Evolutionary conservation across 208 protist genomes (phyloP), one percentile per base, ranked within the genome.

Genomic region (Spongospora subterranea): DNA sequence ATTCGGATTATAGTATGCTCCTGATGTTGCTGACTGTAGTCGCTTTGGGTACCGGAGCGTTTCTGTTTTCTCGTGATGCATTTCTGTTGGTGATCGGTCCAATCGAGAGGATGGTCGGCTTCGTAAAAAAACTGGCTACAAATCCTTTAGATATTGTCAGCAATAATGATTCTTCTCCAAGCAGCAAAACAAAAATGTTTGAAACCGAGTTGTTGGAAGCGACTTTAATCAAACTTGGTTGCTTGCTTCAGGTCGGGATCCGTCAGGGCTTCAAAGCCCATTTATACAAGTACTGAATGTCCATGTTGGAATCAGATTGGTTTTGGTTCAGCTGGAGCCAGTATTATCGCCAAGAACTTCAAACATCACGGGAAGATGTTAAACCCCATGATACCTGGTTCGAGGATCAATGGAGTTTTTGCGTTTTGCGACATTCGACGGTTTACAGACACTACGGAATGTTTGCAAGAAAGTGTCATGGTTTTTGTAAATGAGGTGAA

Each of bases 361-460:
- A 43, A 35, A 35, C 17, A 43, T 13, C n/a, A 82, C n/a, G 35
- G 40, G n/a, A 6, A 35, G 17, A n/a, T 43, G 6, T n/a, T 82
- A n/a, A 82, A 82, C 71, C 71, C 71, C 17, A 82, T 82, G 71
- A 20, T 82, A n/a, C 71, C 71, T 17, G 71, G 71, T 43, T 82
- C 35, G 6, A 6, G 71, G 17, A n/a, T 82, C 71, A 82, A 82
- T n/a, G 71, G 17, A 6, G 35, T 82, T 43, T 82, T 82, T 43
- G 71, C 71, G n/a, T 82, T 82, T 43, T 82, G 71, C 71, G 71
- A 82, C n/a, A 35, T 82, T 43, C 71, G 71, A 82, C 71, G 71
- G n/a, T 82, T 82, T 43, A 82, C 71, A 20, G 71, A 82, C 71
- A 82, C 71, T n/a, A 82, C 71, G 17, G 71, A 82, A 82, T 82